Conservation (phyloP, 208 protist species). For the Wallacemonas sp. region DNA sequence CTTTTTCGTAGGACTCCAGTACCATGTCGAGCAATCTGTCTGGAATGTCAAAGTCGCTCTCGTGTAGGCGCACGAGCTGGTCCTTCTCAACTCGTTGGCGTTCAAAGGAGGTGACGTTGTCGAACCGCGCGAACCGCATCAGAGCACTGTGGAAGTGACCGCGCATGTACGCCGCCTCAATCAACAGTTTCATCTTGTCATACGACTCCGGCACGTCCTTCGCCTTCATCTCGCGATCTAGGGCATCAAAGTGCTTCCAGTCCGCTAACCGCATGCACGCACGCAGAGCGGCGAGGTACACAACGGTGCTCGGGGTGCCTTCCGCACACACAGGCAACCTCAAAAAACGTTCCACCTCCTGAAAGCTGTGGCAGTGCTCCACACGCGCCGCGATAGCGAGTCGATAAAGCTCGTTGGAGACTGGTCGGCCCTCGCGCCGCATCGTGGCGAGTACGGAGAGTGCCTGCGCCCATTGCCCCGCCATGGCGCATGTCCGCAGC, state of each 20-base stretch:
- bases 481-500: conserved; percentile 55
- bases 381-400: conserved; percentile 39
- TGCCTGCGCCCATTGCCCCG: conserved; percentile 53
- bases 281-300: conserved; percentile 58
- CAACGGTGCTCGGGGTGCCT: conserved; percentile 20
- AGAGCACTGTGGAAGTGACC: conserved; percentile 49
- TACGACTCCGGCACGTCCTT: conserved; percentile 59
- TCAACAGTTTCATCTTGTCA: conserved; percentile 69
- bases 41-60: conserved; percentile 60
- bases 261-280: conserved; percentile 54
- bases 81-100: conserved; percentile 37
- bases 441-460: conserved; percentile 43
- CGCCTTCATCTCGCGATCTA: conserved; percentile 58
- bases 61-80: conserved; percentile 39
- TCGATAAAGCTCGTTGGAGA: conserved; percentile 50
- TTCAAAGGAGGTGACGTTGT: conserved; percentile 63
- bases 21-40: conserved; percentile 61
- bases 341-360: conserved; percentile 38
- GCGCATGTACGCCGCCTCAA: conserved; percentile 59
- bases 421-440: conserved; percentile 47
- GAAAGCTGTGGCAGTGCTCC: conserved; percentile 23
- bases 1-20: conserved; percentile 40
- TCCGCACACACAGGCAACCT: conserved; percentile 26
- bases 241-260: conserved; percentile 52
- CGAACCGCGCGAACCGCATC: conserved; percentile 63